Percentiles rank a stretch among this genome's conserved stretches.
phyloP scores from a whole-genome alignment of 2,329 filamentous ascomycete species.

The Bipolaris zeicola region DNA sequence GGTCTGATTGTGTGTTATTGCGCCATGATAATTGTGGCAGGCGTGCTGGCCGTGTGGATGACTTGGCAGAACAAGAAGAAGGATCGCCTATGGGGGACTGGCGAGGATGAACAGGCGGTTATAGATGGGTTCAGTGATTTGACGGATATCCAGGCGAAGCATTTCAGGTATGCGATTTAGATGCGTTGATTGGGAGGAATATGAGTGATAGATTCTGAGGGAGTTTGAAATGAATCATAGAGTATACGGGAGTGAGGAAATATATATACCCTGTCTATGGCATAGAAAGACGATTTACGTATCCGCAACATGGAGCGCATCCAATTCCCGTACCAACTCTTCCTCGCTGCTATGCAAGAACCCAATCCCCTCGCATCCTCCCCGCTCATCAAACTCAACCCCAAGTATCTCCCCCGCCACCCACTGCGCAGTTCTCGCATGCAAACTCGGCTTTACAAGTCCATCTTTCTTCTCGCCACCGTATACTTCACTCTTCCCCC shows the following conservation, averaged over 20 bases:
- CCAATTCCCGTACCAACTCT: background rate
- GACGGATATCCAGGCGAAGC: conserved; percentile 42
- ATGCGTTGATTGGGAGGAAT: background rate
- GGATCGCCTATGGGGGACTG: conserved; percentile 34
- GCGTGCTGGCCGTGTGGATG: conserved; percentile 39
- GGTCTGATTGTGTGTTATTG: conserved; percentile 53
- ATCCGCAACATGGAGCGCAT: background rate
- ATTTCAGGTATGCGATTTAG: conserved; percentile 45
- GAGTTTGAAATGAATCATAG: no score
- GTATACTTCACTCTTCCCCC: conserved; percentile 48
- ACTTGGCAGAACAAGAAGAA: conserved; percentile 41
- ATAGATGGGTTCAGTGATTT: conserved; percentile 44
- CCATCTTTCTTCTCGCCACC: conserved; percentile 29
- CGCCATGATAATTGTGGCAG: conserved; percentile 47
- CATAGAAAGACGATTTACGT: background rate
- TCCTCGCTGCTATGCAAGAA: conserved; percentile 12
- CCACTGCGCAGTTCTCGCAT: conserved; percentile 55
- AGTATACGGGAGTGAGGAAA: background rate
- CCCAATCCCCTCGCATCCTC: conserved; percentile 47
- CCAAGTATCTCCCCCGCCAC: conserved; percentile 49
- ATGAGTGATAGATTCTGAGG: background rate
- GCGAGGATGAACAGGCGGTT: conserved; percentile 39
- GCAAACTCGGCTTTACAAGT: conserved; percentile 48
- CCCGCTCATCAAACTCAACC: conserved; percentile 46
- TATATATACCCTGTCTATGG: background rate